A percentile compares a stretch with the other conserved stretches of the same genome.
Conservation (phyloP, 768 basidiomycete genomes). For the Zangia roseola region DNA sequence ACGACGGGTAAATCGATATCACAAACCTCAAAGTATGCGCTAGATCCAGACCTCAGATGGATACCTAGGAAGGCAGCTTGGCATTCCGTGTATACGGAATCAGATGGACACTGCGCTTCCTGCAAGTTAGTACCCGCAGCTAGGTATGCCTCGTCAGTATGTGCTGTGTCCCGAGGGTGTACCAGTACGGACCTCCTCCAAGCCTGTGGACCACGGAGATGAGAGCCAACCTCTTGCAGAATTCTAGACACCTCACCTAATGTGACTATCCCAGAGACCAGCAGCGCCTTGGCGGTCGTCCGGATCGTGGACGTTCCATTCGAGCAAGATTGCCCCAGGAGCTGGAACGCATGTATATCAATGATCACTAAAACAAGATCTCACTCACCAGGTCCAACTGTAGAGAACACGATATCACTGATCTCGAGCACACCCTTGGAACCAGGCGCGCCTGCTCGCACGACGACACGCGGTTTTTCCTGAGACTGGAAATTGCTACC, state of each 20-base stretch:
- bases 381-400: conserved; percentile 43
- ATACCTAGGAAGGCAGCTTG: conserved; percentile 64
- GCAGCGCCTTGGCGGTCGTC: conserved; percentile 50
- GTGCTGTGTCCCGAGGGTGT: neutral
- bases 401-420: conserved; percentile 60
- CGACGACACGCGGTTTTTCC: conserved; percentile 37
- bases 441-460: conserved; percentile 44
- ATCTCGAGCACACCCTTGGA: conserved; percentile 58
- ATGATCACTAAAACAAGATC: neutral
- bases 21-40: conserved; percentile 61
- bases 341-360: conserved; percentile 18
- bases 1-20: neutral
- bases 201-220: conserved; percentile 12
- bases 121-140: conserved; percentile 56
- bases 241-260: conserved; percentile 25
- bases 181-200: conserved; percentile 24
- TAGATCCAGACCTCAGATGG: conserved; percentile 53
- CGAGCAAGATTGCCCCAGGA: conserved; percentile 47
- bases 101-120: conserved; percentile 40
- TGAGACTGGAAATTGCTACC: conserved; percentile 42
- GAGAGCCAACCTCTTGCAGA: neutral
- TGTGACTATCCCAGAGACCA: conserved; percentile 50
- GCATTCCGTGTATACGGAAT: conserved; percentile 44
- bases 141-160: conserved; percentile 14
- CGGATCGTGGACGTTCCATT: conserved; percentile 63